Evolutionary conservation across 805 yeast genomes (phyloP).

Genomic region (Barnettozyma salicaria): DNA sequence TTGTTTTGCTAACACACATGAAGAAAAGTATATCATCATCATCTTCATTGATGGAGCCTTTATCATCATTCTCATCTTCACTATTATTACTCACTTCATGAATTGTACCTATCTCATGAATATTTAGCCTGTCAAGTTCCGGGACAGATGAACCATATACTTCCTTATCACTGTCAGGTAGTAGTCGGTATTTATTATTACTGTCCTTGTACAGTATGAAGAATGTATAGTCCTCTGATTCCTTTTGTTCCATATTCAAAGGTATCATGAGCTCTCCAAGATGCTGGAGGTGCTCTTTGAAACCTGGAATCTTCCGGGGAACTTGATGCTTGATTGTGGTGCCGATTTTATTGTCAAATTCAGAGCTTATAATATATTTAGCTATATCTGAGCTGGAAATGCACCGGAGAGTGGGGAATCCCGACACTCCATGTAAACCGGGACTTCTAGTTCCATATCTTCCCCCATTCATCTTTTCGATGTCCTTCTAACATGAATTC

Average conservation of each 20-base stretch:
- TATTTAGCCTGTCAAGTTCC: constrained; percentile 10
- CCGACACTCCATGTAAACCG: constrained; percentile 1
- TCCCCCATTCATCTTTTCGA: neutral
- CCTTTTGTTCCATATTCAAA: constrained; percentile 47
- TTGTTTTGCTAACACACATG: constrained; percentile 49
- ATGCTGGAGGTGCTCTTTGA: constrained; percentile 29
- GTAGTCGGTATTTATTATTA: constrained; percentile 13
- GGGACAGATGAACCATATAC: constrained; percentile 11
- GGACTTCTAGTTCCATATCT: neutral
- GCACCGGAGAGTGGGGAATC: constrained; percentile 4
- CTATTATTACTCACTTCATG: constrained; percentile 13
- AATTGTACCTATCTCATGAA: constrained; percentile 20
- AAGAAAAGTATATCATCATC: constrained; percentile 42
- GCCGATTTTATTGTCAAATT: constrained; percentile 75
- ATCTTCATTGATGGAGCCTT: neutral
- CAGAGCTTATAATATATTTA: constrained; percentile 60
- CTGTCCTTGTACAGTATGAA: constrained; percentile 45
- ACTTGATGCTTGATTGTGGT: constrained; percentile 56
- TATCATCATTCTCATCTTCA: constrained; percentile 1
- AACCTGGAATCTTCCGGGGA: constrained; percentile 40
- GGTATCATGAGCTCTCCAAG: constrained; percentile 58
- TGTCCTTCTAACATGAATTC: too few relatives aligned
- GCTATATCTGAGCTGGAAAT: constrained; percentile 30
- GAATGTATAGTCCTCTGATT: constrained; percentile 52
- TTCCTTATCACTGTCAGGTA: constrained; percentile 20